Conservation (phyloP, 495 filamentous ascomycete species). For the Neurospora tetrasperma region DNA sequence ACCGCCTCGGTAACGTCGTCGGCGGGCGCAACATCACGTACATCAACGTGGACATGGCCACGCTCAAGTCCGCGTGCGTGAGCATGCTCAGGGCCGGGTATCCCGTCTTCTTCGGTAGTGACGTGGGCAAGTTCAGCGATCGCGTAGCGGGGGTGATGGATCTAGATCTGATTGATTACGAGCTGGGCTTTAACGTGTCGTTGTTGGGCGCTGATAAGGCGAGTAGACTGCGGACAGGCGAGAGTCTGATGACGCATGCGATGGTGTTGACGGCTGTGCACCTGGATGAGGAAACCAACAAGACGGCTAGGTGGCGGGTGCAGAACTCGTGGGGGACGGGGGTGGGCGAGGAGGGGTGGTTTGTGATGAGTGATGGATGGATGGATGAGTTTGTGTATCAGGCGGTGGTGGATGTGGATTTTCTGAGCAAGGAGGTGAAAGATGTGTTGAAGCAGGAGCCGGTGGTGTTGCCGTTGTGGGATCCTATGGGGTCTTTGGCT, state of each 20-base stretch:
- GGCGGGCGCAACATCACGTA: conserved; percentile 63
- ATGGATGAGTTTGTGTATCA: conserved; percentile 82
- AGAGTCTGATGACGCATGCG: conserved; percentile 77
- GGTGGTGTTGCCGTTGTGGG: conserved; percentile 67
- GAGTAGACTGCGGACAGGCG: conserved; percentile 55
- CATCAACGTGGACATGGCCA: conserved; percentile 66
- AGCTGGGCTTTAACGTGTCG: conserved; percentile 65
- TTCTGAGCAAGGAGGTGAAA: conserved; percentile 52
- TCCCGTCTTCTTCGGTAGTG: conserved; percentile 80
- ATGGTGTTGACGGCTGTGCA: conserved; percentile 87
- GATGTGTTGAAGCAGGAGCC: conserved; percentile 61
- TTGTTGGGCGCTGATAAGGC: conserved; percentile 62
- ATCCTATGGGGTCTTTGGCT: conserved; percentile 80
- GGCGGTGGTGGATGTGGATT: conserved; percentile 63
- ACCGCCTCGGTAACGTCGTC: conserved; percentile 67
- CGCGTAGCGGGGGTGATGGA: conserved; percentile 63
- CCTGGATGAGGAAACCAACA: conserved; percentile 47
- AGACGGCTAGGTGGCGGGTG: conserved; percentile 66
- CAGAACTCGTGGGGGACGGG: conserved; percentile 72
- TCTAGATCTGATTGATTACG: conserved; percentile 56
- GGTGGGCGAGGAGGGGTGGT: conserved; percentile 64
- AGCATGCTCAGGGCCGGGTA: conserved; percentile 63
- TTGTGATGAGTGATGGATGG: conserved; percentile 80
- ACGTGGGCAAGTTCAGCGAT: conserved; percentile 75
- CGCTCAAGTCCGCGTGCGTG: conserved; percentile 62